These are phyloP conservation scores for Aspergillus sp. DNA, from an alignment of 2,329 filamentous ascomycete species.

Conservation along the genomic window DNA sequence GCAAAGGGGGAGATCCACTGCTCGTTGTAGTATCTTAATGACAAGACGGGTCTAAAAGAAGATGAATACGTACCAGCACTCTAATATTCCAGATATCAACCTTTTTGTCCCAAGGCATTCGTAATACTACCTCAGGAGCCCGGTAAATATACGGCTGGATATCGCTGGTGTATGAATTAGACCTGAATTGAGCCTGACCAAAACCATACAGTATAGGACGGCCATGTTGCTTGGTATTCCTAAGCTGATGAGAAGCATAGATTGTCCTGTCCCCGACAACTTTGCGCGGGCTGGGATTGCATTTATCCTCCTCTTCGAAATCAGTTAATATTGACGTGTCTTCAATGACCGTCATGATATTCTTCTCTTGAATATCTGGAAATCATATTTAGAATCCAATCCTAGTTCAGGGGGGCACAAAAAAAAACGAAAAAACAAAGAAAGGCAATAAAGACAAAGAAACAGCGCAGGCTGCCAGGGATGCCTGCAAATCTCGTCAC, in stretches of 20 bases:
- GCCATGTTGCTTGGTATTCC: conserved; percentile 21
- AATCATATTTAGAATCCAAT: no score
- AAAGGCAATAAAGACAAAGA: no score
- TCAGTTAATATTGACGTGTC: conserved; percentile 1
- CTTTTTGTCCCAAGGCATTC: conserved; percentile 39
- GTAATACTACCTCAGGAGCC: conserved; percentile 42
- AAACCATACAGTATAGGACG: conserved; percentile 30
- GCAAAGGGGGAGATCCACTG: neutral
- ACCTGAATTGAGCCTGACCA: conserved; percentile 23
- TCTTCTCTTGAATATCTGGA: neutral
- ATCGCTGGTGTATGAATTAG: conserved; percentile 6
- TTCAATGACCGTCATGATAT: conserved; percentile 8
- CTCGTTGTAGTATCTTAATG: neutral
- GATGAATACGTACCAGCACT: conserved; percentile 39
- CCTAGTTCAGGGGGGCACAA: no score
- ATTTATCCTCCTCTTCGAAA: conserved; percentile 8
- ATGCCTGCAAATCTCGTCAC: no score
- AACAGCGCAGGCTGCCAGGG: no score
- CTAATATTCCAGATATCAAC: conserved; percentile 51
- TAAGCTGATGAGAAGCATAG: conserved; percentile 25
- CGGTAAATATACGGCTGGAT: conserved; percentile 20
- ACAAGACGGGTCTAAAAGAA: neutral
- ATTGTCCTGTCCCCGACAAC: conserved; percentile 21
- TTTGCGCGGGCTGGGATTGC: conserved; percentile 24
- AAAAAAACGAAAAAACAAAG: no score